phyloP scores from a whole-genome alignment of 1,284 basidiomycete genomes.

The Apiotrichum veenhuisii region DNA sequence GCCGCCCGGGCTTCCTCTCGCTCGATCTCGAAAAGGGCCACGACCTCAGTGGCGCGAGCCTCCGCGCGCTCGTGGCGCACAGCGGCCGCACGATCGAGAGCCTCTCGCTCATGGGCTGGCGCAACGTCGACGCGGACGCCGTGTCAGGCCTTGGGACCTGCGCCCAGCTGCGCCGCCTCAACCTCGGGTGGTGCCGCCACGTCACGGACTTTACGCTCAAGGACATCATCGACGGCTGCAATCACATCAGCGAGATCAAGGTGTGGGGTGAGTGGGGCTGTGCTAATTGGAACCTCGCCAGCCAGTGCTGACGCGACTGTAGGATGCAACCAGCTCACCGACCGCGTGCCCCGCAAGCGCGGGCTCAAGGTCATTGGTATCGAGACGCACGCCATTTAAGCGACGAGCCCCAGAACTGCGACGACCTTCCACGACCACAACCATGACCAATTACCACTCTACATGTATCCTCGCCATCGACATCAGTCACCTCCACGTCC shows the following conservation, averaged over 20 bases:
- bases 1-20: conserved; percentile 48
- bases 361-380: conserved; percentile 49
- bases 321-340: conserved; percentile 49
- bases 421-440: too few relatives aligned
- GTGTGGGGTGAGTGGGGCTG: conserved; percentile 47
- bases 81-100: conserved; percentile 61
- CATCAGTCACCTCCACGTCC: too few relatives aligned
- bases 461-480: too few relatives aligned
- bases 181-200: conserved; percentile 82
- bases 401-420: too few relatives aligned
- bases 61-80: conserved; percentile 66
- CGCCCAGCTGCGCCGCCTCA: conserved; percentile 59
- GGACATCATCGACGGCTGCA: conserved; percentile 59
- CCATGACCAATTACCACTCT: too few relatives aligned
- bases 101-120: conserved; percentile 76
- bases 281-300: not conserved
- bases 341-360: conserved; percentile 45
- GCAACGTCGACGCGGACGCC: conserved; percentile 58
- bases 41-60: conserved; percentile 58
- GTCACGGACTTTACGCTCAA: conserved; percentile 81
- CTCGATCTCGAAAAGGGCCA: conserved; percentile 62
- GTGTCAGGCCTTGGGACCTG: conserved; percentile 58
- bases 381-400: conserved; percentile 45
- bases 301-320: too few relatives aligned
- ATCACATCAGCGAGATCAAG: conserved; percentile 30